Base-by-base conservation (phyloP, 106 monocot species). In the Cymbidium sinense region DNA sequence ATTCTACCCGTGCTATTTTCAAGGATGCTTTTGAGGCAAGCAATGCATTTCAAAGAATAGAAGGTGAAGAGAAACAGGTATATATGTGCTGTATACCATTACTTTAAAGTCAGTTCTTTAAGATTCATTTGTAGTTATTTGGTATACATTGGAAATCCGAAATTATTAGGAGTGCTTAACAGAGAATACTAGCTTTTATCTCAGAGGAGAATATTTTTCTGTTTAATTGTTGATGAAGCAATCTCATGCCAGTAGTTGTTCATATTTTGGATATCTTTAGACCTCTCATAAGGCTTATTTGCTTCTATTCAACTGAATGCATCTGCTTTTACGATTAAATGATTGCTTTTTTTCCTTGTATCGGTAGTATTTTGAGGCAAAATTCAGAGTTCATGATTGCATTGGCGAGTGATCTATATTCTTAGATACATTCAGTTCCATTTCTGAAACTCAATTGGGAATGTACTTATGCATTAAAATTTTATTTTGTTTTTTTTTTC, bases 1-100 rank as follows among this genome's bases (percentile, higher is more conserved):
- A 91, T 78, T 83, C 91, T 54, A 88, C 88, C 51, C 75, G 20
- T 79, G 86, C 82, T 72, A 47, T 75, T 37, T 91, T 91, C 70
- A 81, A 77, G 76, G 81, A 85, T 77, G 64, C 33, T 35, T 67
- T 1, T 33, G 78, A 65, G 39, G 91, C 86, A 77, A 44, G 70
- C 28, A 64, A 81, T 55, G 86, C 85, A 70, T 87, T 89, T 75
- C 67, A 77, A 79, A 74, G 36, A 70, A 36, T 92, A 77, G 79
- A 87, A 81, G 86, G 86, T 12, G 50, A 50, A 50, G 78, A 83
- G 82, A 72, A 15, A 1, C 79, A 81, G 88, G 88, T 91, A 75
- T 43, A 37, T 23, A 31, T 12, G 12, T 65, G 2, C 0, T 12
- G 12, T 65, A 31, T 12, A 65, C 13, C 12, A 29, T 65, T 65